A percentile compares a stretch with the other conserved stretches of the same genome.
These are phyloP conservation scores for Trichoderma harzianum DNA, from an alignment of 2,329 filamentous ascomycete species.

Conservation along the genomic window DNA sequence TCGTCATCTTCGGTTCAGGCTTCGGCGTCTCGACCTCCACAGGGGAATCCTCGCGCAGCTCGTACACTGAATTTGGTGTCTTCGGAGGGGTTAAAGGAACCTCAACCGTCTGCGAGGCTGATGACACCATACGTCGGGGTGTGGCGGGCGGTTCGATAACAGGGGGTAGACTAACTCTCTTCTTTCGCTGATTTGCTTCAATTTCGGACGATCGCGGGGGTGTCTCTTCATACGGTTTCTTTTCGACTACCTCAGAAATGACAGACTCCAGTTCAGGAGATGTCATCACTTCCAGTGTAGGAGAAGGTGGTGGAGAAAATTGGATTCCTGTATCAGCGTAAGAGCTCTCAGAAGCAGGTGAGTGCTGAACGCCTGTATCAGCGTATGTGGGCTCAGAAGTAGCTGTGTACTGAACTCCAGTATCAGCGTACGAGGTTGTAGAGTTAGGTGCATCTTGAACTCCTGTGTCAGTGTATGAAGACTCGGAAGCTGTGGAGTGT, in stretches of 20 bases:
- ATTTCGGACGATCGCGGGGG: conserved; percentile 51
- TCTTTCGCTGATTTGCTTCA: conserved; percentile 71
- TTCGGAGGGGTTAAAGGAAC: conserved; percentile 58
- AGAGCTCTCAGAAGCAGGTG: conserved; percentile 44
- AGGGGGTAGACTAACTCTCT: conserved; percentile 55
- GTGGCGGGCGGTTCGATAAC: conserved; percentile 44
- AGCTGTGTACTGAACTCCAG: conserved; percentile 78
- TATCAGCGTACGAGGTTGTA: conserved; percentile 63
- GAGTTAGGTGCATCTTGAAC: conserved; percentile 57
- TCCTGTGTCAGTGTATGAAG: conserved; percentile 69
- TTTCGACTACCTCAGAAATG: conserved; percentile 31
- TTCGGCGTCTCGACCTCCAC: conserved; percentile 29
- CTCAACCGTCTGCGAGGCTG: conserved; percentile 25
- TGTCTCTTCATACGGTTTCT: conserved; percentile 42
- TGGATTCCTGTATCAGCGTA: conserved; percentile 79
- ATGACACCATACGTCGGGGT: conserved; percentile 58
- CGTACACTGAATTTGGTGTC: conserved; percentile 55
- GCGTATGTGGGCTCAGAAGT: conserved; percentile 64
- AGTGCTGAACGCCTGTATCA: conserved; percentile 75
- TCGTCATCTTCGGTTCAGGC: conserved; percentile 41
- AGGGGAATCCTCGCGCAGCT: conserved; percentile 40
- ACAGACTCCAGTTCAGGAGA: conserved; percentile 43
- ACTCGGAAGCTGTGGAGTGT: conserved; percentile 29
- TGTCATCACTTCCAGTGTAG: conserved; percentile 45
- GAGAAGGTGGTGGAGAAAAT: conserved; percentile 78